A percentile compares a stretch with the other conserved stretches of the same genome.
Conservation (phyloP, 768 basidiomycete genomes). For the Saitozyma sp. region DNA sequence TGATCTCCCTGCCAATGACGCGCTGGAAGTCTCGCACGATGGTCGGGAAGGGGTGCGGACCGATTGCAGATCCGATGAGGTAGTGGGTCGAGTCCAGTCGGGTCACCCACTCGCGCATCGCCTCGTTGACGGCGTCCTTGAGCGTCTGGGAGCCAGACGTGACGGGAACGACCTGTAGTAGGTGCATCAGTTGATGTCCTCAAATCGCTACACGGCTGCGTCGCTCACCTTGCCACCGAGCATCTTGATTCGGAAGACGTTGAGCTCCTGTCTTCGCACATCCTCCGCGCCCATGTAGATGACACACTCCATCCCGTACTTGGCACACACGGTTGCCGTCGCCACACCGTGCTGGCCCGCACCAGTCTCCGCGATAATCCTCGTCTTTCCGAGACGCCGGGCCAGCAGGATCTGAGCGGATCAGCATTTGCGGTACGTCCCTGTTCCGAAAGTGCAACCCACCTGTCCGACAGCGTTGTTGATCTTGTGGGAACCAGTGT, state of each 20-base stretch:
- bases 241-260: conserved; percentile 98
- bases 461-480: conserved; percentile 98
- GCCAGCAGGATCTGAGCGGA: conserved; percentile 77
- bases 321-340: conserved; percentile 95
- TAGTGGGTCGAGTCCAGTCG: conserved; percentile 93
- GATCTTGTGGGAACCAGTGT: conserved; percentile 98
- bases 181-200: not conserved
- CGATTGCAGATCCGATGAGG: conserved; percentile 94
- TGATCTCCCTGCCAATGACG: conserved; percentile 93
- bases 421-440: not conserved
- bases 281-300: conserved; percentile 99
- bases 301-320: conserved; percentile 90
- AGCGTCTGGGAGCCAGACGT: conserved; percentile 89
- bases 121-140: conserved; percentile 98
- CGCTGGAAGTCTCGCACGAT: conserved; percentile 98
- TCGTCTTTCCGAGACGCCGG: conserved; percentile 86
- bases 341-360: conserved; percentile 99
- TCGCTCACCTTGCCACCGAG: conserved; percentile 74
- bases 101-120: conserved; percentile 97
- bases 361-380: conserved; percentile 98
- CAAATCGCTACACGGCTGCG: not conserved
- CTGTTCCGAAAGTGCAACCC: conserved; percentile 26
- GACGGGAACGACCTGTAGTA: conserved; percentile 79
- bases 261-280: conserved; percentile 89
- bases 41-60: conserved; percentile 98